Base-by-base conservation (phyloP, 2,329 filamentous ascomycete species). In the Orbilia ellipsospora region DNA sequence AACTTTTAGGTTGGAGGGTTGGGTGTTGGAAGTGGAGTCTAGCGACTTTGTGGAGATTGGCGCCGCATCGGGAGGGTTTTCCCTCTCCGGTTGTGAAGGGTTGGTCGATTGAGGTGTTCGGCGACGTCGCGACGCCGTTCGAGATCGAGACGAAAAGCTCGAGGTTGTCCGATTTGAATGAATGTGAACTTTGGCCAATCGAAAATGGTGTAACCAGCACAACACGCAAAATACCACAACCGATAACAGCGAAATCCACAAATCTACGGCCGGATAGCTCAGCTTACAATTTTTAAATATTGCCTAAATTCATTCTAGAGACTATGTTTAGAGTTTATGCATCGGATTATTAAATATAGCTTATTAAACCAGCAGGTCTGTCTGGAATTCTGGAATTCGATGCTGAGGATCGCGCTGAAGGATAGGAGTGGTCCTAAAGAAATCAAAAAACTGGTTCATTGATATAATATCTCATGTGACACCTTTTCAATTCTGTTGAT, bases 171-270 rank as follows among this genome's bases (percentile, higher is more conserved):
- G 42, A n/a, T 36, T 55, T 28, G 52, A n/a, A 16, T 26, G 10
- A 10, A 36, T 36, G 31, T 6, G 10, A 36, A 36, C 31, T 7
- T 36, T 36, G 31, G 31, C 8, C 31, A 36, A 36, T 10, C 31
- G 10, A 36, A 36, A 36, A 7, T 10, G 1, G 31, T 36, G 26
- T n/a, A 23, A 57, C 20, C 48, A n/a, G 44, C 40, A 20, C 66
- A 70, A 70, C 66, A 57, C 66, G 59, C 16, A 70, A 70, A 70
- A 59, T 70, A 23, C 66, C 66, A 70, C 66, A 52, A 36, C 5
- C 10, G 10, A 36, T 36, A 36, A 4, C 10, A 23, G 23, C 23
- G 23, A 23, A 23, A 23, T 23, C 23, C 2, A 4, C 4, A 4
- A 23, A 4, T 23, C 23, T 23, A 23, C 23, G 23, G 4, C 2